Conservation (phyloP, 306 rosid genomes). For the Echinosophora koreensis region DNA sequence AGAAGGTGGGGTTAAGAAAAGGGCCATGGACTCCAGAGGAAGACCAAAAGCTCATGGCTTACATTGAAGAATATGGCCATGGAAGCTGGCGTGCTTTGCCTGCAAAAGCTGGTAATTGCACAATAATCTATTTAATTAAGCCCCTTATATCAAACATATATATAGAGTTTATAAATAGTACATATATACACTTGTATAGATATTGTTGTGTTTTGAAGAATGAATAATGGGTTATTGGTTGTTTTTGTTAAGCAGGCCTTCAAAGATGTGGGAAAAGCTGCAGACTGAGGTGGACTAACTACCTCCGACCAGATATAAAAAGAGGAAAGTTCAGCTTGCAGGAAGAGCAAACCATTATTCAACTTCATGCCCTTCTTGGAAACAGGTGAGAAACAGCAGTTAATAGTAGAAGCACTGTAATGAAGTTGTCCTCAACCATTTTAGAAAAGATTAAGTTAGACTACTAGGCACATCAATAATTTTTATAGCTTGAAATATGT, state of each 20-base stretch:
- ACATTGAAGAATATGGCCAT: conserved; percentile 64
- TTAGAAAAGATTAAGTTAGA: too few relatives aligned
- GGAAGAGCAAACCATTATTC: conserved; percentile 65
- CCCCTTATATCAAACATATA: too few relatives aligned
- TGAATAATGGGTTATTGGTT: not conserved
- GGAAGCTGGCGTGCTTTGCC: conserved; percentile 79
- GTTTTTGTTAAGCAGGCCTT: conserved; percentile 46
- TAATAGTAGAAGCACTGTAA: not conserved
- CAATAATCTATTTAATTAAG: not conserved
- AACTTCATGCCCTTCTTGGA: conserved; percentile 70
- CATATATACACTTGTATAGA: not conserved
- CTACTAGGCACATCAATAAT: too few relatives aligned
- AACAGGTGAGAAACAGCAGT: conserved; percentile 46
- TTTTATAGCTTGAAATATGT: too few relatives aligned
- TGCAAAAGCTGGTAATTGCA: conserved; percentile 60
- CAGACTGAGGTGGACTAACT: conserved; percentile 66
- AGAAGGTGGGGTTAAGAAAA: conserved; percentile 59
- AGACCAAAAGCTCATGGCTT: conserved; percentile 68
- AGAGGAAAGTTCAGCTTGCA: conserved; percentile 65
- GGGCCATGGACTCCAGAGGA: conserved; percentile 75
- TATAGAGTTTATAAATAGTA: not conserved
- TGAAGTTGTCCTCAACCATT: not conserved
- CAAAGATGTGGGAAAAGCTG: conserved; percentile 70
- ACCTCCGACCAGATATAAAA: conserved; percentile 61
- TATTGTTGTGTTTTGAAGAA: not conserved